Evolutionary conservation across 2,329 filamentous ascomycete genomes (phyloP), one percentile per base, ranked within the genome.

Genomic region (Alternaria longipes): DNA sequence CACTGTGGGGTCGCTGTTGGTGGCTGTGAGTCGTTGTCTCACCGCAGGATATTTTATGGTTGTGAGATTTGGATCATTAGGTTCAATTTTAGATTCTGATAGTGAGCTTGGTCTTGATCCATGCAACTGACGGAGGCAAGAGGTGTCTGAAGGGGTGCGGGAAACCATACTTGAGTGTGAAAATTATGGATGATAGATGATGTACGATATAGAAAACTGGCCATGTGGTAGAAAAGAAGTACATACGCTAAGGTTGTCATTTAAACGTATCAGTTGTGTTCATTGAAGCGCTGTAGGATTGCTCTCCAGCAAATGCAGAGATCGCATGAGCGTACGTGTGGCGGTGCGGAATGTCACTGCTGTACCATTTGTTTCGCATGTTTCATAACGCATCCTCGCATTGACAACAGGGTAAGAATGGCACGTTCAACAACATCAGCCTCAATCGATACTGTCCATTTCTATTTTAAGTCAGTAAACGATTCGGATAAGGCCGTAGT

Each of bases 281-380:
- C 38, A 50, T 30, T 8, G 30, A 45, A 26, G 52, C 28, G 30
- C 24, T 50, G 54, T 30, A 62, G 49, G 28, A 47, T 9, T 34
- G 9, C 24, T 44, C 20, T 45, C 57, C 36, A 56, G 42, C 28
- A 36, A 32, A 14, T 52, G 38, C 44, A 58, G 28, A 41, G 49
- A 42, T 26, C 34, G 42, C 47, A 52, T 52, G 26, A 49, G 32
- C 42, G 36, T n/a, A 47, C 26, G 28, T 38, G 62, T 64, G 64
- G 62, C 62, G 52, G 53, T 64, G 64, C 54, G 46, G 32, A 32
- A 40, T 55, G 45, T 58, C 50, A 36, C 32, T 56, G 26, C 45
- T 49, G 44, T 62, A 36, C 61, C 54, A 38, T 22, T 57, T 41
- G 40, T 51, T 56, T 41, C 36, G 36, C 26, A 42, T 40, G 47